A percentile compares a stretch with the other conserved stretches of the same genome.
phyloP scores from a whole-genome alignment of 148 eudicot genomes.

The Suaeda aralocaspica region DNA sequence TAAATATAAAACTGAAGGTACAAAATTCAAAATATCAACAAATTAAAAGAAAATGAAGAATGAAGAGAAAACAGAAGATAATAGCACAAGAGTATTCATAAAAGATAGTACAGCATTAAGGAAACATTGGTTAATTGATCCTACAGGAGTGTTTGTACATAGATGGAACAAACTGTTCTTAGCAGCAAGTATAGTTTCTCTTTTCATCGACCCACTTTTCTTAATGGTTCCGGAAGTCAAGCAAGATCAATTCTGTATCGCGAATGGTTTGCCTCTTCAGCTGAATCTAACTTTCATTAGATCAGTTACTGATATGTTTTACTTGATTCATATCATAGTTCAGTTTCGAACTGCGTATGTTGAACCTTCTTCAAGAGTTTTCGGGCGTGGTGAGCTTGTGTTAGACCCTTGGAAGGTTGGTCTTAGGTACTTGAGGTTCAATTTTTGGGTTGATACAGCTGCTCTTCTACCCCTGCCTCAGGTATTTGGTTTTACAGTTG shows the following conservation, averaged over 20 bases:
- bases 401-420: slow-evolving; percentile 22
- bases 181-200: slow-evolving; percentile 18
- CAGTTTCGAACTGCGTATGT: slow-evolving; percentile 25
- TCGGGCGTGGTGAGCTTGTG: slow-evolving; percentile 23
- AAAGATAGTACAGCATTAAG: too few species aligned
- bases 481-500: not conserved
- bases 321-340: slow-evolving; percentile 14
- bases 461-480: slow-evolving; percentile 26
- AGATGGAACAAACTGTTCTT: slow-evolving; percentile 23
- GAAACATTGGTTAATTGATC: slow-evolving; percentile 12
- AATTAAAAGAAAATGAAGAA: not conserved
- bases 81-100: not conserved
- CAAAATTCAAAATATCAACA: too few species aligned
- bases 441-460: slow-evolving; percentile 20
- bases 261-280: not conserved
- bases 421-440: slow-evolving; percentile 14
- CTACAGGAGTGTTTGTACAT: slow-evolving; percentile 13
- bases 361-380: slow-evolving; percentile 21
- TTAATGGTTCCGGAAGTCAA: slow-evolving; percentile 17
- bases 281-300: slow-evolving; percentile 17
- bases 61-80: not conserved
- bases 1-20: too few species aligned
- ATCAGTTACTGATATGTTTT: slow-evolving; percentile 20
- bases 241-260: slow-evolving; percentile 9
- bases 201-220: slow-evolving; percentile 25